Evolutionary conservation across 1,284 basidiomycete species (phyloP), one percentile per base, ranked within the genome.

Genomic region (Lignosus rhinocerotis): DNA sequence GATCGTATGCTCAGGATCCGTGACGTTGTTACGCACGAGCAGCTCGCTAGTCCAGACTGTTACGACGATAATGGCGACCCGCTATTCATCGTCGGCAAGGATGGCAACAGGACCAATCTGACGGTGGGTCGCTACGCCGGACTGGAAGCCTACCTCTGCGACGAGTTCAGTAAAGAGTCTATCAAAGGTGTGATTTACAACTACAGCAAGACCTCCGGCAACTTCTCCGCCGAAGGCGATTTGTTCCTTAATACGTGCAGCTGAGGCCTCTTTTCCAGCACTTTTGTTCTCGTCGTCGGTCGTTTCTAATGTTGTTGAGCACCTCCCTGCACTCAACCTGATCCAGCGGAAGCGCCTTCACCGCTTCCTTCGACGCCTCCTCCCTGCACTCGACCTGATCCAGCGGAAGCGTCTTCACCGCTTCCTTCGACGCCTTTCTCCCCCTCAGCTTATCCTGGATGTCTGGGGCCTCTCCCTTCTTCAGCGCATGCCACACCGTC

Each of bases 21-120:
- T 39, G 36, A 39, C n/a, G 31, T 17, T 36, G 25, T 44, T 12
- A 12, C 51, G n/a, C 51, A n/a, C 42, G 30, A 19, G 30, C 51
- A 33, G 30, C 14, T 44, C 51, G 21, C 21, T 31, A 52, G 19
- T 33, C 51, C 51, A n/a, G 51, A 44, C 41, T 6, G 12, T 5
- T 14, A 41, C 3, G 39, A 58, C 45, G 62, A 48, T 21, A 17
- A 67, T 32, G 63, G 63, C 16, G 41, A 72, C 1, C 67, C 66
- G 44, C 50, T 61, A 33, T 65, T 56, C 54, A 67, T 58, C 51
- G 70, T 73, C 54, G 67, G 25, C 38, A 74, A 75, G 64, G 55
- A 71, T 59, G 72, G 69, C 39, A 49, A 17, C 49, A 64, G 62
- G 34, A 71, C 68, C 31, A 58, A 66, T n/a, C 56, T 72, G 17